phyloP scores from a whole-genome alignment of 495 filamentous ascomycete species.

The Penicillium silybi region DNA sequence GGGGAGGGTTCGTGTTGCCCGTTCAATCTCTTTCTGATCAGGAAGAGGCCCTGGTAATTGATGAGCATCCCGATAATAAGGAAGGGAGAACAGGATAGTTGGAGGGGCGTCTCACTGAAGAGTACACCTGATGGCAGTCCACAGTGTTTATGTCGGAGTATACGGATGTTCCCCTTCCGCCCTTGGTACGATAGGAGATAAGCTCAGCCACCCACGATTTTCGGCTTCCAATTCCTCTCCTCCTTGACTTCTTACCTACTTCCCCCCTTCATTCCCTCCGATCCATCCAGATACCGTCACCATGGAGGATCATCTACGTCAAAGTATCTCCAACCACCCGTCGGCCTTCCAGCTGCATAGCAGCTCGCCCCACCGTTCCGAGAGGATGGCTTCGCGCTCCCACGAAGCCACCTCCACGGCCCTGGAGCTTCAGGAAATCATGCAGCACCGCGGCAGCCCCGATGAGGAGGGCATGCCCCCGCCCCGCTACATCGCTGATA shows the following conservation, averaged over 20 bases:
- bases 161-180: too few species aligned
- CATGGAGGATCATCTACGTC: conserved; percentile 40
- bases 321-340: conserved; percentile 37
- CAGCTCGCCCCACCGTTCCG: conserved; percentile 17
- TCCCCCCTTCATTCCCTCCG: too few species aligned
- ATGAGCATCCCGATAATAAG: conserved; percentile 15
- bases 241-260: conserved; percentile 6
- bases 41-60: conserved; percentile 18
- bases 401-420: conserved; percentile 36
- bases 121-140: not conserved
- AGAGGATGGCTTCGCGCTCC: conserved; percentile 21
- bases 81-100: conserved; percentile 9
- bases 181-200: conserved; percentile 7
- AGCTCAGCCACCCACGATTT: not conserved
- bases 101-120: conserved; percentile 1
- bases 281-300: conserved; percentile 3
- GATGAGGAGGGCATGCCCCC: conserved; percentile 66
- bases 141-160: too few species aligned
- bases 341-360: conserved; percentile 21
- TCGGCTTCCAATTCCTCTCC: not conserved
- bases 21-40: conserved; percentile 18
- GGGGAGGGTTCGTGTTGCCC: conserved; percentile 17
- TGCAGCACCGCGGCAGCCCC: conserved; percentile 28
- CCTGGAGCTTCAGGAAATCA: conserved; percentile 24
- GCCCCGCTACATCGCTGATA: conserved; percentile 55